Evolutionary conservation across 768 basidiomycete genomes (phyloP).

Genomic region (Terana coerulea): DNA sequence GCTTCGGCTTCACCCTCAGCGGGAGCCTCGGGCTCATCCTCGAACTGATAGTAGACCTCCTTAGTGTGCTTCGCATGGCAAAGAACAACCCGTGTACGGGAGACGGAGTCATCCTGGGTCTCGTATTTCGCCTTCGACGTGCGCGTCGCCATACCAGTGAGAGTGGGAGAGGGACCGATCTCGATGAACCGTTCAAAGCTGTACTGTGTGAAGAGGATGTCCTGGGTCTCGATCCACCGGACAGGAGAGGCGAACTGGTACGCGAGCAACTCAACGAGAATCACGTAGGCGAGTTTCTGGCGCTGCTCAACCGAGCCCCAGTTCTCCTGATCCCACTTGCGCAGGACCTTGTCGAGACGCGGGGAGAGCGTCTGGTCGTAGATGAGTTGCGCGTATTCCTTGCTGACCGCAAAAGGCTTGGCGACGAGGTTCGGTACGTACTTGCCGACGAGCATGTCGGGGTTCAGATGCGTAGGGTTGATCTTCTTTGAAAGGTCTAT

Average conservation of each 20-base stretch:
- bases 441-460: conserved; percentile 90
- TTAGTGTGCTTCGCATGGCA: conserved; percentile 95
- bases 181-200: conserved; percentile 93
- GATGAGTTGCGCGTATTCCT: conserved; percentile 89
- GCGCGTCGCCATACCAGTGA: conserved; percentile 91
- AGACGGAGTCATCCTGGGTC: conserved; percentile 78
- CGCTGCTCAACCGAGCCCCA: conserved; percentile 83
- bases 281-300: conserved; percentile 92
- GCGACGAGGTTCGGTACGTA: conserved; percentile 98
- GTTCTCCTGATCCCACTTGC: conserved; percentile 86
- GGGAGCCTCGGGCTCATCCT: conserved; percentile 67
- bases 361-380: conserved; percentile 97
- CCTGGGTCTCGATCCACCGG: conserved; percentile 99
- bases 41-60: conserved; percentile 97
- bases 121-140: conserved; percentile 95
- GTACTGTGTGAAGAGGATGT: conserved; percentile 83
- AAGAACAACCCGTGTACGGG: conserved; percentile 73
- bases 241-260: conserved; percentile 99
- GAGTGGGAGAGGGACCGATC: conserved; percentile 92
- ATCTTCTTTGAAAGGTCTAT: conserved; percentile 95
- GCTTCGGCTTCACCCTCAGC: conserved; percentile 34
- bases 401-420: conserved; percentile 77
- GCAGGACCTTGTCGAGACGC: conserved; percentile 90
- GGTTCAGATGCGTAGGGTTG: conserved; percentile 84
- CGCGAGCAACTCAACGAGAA: conserved; percentile 93